A percentile compares a stretch with the other conserved stretches of the same genome.
phyloP scores from a whole-genome alignment of 2,329 filamentous ascomycete species.

The Rhinocladiella similis region DNA sequence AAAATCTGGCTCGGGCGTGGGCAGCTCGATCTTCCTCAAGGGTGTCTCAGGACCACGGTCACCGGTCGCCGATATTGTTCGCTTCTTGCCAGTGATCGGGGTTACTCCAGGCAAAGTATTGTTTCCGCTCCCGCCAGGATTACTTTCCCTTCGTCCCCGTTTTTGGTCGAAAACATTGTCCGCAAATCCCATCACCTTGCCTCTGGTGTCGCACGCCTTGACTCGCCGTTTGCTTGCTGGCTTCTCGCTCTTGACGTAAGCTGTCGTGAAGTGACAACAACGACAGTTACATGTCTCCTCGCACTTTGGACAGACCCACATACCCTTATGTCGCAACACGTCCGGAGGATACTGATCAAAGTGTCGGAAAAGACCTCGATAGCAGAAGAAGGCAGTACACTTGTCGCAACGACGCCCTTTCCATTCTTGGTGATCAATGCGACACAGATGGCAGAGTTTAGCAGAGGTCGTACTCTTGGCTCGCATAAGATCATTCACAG shows the following conservation, averaged over 20 bases:
- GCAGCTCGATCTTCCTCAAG: conserved; percentile 26
- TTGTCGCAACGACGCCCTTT: conserved; percentile 36
- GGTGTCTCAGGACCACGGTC: conserved; percentile 23
- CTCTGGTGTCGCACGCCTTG: conserved; percentile 35
- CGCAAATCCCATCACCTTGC: conserved; percentile 37
- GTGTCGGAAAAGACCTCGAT: conserved; percentile 38
- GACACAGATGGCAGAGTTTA: conserved; percentile 38
- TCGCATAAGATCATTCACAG: conserved; percentile 34
- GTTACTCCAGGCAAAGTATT: conserved; percentile 9
- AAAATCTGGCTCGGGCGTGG: conserved; percentile 28
- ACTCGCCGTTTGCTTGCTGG: conserved; percentile 35
- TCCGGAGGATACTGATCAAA: conserved; percentile 37
- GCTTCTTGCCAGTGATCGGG: conserved; percentile 27
- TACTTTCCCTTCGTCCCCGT: conserved; percentile 29
- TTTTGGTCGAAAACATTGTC: conserved; percentile 42
- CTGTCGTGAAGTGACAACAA: conserved; percentile 37
- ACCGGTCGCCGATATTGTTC: conserved; percentile 23
- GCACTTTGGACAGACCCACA: conserved; percentile 39
- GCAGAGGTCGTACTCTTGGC: conserved; percentile 28
- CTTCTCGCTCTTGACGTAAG: conserved; percentile 37
- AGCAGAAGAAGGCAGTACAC: conserved; percentile 39
- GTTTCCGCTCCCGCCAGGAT: conserved; percentile 2
- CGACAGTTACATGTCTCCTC: conserved; percentile 37
- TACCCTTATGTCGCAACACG: conserved; percentile 32
- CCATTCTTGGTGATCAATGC: conserved; percentile 38